phyloP scores from a whole-genome alignment of 2,329 filamentous ascomycete genomes.

The Neurospora sp. region DNA sequence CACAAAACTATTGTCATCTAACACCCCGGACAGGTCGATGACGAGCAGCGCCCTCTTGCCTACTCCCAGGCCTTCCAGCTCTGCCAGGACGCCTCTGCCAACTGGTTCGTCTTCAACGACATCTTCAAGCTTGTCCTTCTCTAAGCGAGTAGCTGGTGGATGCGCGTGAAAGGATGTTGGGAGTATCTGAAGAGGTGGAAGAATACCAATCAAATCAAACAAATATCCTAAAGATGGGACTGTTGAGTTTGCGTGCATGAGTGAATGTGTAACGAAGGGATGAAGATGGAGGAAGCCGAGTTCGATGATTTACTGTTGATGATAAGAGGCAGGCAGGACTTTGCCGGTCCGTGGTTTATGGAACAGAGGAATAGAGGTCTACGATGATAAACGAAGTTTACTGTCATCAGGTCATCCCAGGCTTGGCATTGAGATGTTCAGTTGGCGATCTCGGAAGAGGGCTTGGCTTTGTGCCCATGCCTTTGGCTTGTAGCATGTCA shows the following conservation, averaged over 20 bases:
- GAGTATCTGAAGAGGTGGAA: not conserved
- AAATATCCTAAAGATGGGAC: not conserved
- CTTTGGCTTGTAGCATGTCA: not conserved
- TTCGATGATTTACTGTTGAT: not conserved
- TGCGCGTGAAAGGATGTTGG: not conserved
- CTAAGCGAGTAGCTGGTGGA: constrained; percentile 21
- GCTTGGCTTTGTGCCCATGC: not conserved
- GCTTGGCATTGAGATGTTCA: not conserved
- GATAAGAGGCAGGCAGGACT: not conserved
- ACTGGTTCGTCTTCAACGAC: constrained; percentile 88
- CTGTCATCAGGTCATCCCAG: not conserved
- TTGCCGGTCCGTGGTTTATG: not conserved
- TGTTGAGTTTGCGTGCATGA: not conserved
- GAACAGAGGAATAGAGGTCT: not conserved
- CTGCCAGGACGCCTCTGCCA: constrained; percentile 51
- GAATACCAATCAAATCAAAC: not conserved
- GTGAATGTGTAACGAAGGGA: not conserved
- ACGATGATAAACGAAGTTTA: not conserved
- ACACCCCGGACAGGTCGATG: constrained; percentile 56
- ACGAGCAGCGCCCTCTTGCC: constrained; percentile 77
- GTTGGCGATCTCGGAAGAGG: not conserved
- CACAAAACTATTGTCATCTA: not conserved
- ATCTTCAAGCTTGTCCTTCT: constrained; percentile 83
- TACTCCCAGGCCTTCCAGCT: constrained; percentile 89
- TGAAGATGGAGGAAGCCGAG: not conserved